These are phyloP conservation scores for Millerozyma acaciae DNA, from an alignment of 805 yeast species.

Conservation along the genomic window DNA sequence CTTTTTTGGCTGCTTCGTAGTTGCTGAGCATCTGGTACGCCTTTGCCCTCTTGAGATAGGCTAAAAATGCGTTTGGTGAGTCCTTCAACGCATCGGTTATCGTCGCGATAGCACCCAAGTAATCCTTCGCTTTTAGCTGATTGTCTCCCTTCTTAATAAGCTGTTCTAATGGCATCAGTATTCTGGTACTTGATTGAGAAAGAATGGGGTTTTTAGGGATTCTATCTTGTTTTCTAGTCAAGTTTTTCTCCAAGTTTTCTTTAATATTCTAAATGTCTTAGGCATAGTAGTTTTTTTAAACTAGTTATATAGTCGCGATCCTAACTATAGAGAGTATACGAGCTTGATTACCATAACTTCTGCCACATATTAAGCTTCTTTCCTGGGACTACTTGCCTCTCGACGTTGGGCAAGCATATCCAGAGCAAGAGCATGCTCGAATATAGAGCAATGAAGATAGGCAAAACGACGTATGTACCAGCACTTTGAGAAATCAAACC, in stretches of 20 bases:
- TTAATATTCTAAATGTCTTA: too few relatives aligned
- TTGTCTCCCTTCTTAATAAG: conserved; percentile 35
- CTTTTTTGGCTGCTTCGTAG: conserved; percentile 46
- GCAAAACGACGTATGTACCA: conserved; percentile 50
- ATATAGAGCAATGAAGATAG: conserved; percentile 40
- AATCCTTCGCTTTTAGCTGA: conserved; percentile 29
- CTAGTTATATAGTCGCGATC: too few relatives aligned
- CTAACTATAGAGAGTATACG: neutral
- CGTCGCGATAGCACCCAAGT: conserved; percentile 39
- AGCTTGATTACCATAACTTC: conserved; percentile 6
- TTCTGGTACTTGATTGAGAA: too few relatives aligned
- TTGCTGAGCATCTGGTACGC: conserved; percentile 45
- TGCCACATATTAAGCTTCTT: conserved; percentile 13
- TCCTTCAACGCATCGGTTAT: conserved; percentile 39
- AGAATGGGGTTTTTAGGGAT: too few relatives aligned
- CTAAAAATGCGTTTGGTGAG: conserved; percentile 43
- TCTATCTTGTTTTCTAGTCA: too few relatives aligned
- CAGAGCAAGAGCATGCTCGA: conserved; percentile 32
- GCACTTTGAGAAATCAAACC: conserved; percentile 44
- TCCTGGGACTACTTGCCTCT: conserved; percentile 8
- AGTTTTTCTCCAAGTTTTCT: too few relatives aligned
- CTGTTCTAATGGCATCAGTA: conserved; percentile 34
- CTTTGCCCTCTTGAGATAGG: conserved; percentile 47
- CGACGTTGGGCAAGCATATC: conserved; percentile 38
- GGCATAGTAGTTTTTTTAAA: neutral